These are phyloP conservation scores for Phaseolus coccineus DNA, from an alignment of 331 rosid species.

Conservation along the genomic window DNA sequence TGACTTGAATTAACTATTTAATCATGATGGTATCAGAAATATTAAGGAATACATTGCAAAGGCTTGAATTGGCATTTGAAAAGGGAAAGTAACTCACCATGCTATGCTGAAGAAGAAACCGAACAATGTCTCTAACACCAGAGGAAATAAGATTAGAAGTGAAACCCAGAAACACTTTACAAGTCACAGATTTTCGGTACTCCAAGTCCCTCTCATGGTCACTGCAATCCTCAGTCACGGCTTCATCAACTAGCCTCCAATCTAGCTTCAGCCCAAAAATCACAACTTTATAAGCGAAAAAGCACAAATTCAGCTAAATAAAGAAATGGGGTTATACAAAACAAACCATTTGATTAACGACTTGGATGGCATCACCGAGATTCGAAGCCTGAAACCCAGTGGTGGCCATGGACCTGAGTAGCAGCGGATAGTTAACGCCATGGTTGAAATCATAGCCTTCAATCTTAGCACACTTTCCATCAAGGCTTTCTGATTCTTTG, in stretches of 20 bases:
- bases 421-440: slow-evolving; percentile 68
- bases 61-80: neutral
- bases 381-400: slow-evolving; percentile 95
- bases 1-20: neutral
- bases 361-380: slow-evolving; percentile 77
- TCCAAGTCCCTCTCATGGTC: slow-evolving; percentile 61
- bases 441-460: slow-evolving; percentile 87
- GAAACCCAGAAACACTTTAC: slow-evolving; percentile 89
- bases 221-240: slow-evolving; percentile 59
- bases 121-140: slow-evolving; percentile 80
- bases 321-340: neutral
- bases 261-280: slow-evolving; percentile 68
- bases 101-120: slow-evolving; percentile 81
- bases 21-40: neutral
- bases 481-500: slow-evolving; percentile 67
- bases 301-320: neutral
- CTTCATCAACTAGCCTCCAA: slow-evolving; percentile 87
- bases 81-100: slow-evolving; percentile 62
- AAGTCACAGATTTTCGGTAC: slow-evolving; percentile 60
- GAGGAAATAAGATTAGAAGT: slow-evolving; percentile 95
- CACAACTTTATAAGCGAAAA: slow-evolving; percentile 10
- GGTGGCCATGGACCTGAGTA: slow-evolving; percentile 65
- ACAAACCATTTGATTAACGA: slow-evolving; percentile 84
- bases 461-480: slow-evolving; percentile 61
- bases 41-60: too few species aligned